Base-by-base conservation (phyloP, 352 stramenopile genomes). In the Phytophthora cajani region DNA sequence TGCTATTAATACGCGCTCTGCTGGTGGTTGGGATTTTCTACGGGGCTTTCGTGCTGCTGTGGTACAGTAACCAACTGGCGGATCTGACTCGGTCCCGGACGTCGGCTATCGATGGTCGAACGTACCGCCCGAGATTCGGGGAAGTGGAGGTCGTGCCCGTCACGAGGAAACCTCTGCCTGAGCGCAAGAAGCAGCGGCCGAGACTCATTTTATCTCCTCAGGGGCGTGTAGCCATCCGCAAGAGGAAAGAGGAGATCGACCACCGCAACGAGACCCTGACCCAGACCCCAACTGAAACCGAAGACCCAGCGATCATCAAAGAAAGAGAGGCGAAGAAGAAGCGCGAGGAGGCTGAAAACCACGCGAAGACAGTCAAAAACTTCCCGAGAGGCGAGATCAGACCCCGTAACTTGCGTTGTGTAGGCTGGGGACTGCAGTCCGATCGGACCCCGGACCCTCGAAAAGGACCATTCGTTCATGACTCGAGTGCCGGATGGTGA, bases 341-440 rank as follows among this genome's bases (percentile, higher is more conserved):
- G 14, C 3, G 25, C 23, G 21, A 63, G 12, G 58, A 63, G 27
- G 65, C 42, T 1, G 52, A 68, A 25, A 38, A 4, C 2, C 65
- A 69, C 36, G 60, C 46, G 0, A 58, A 64, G 21, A 66, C 55
- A 4, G 55, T 74, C n/a, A 67, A 40, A 19, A 52, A 62, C 44
- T 71, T 63, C 23, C 62, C 62, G 7, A 71, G 42, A 14, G 55
- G 53, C 2, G 49, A 67, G n/a, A 52, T 1, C 1, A 50, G 19
- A 2, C 42, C 50, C 4, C 62, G 73, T 1, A 36, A 36, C 0
- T 23, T 80, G 10, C 57, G 46, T 11, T 80, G 69, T 27, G 25
- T 80, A 0, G 69, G 64, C 1, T 77, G 19, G 42, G 5, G 60
- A 69, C 11, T 80, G 60, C 59, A 66, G 36, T 38, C 73, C 69